Conservation (phyloP, 768 basidiomycete species). For the Phallus indusiatus region DNA sequence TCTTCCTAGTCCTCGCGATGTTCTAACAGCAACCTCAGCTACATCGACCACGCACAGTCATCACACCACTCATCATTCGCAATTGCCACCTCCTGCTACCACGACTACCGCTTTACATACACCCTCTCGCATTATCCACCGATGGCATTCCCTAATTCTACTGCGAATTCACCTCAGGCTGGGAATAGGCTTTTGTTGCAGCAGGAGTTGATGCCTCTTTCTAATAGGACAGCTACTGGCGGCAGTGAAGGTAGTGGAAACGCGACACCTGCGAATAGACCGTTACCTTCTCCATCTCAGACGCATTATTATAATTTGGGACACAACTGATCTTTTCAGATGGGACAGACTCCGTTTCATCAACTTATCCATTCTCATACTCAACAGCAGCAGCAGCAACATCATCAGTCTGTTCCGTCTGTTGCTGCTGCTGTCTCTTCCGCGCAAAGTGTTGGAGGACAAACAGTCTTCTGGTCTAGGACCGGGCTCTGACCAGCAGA, state of each 20-base stretch:
- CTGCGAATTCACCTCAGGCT: conserved; percentile 5
- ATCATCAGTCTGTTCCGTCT: not conserved
- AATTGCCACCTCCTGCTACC: not conserved
- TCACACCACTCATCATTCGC: not conserved
- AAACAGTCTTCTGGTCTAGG: not conserved
- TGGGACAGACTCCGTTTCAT: not conserved
- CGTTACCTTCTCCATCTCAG: conserved; percentile 1
- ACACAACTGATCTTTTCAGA: conserved; percentile 5
- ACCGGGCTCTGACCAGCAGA: not conserved
- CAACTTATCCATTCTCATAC: not conserved
- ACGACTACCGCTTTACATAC: conserved; percentile 1
- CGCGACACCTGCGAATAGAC: not conserved
- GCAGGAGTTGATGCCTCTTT: not conserved
- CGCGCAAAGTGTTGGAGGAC: not conserved
- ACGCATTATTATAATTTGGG: not conserved
- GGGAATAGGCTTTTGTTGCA: conserved; percentile 1
- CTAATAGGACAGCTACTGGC: not conserved
- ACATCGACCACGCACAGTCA: not conserved
- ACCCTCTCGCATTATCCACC: conserved; percentile 3
- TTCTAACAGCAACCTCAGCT: not conserved
- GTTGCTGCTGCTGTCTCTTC: not conserved
- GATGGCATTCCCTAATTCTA: conserved; percentile 1
- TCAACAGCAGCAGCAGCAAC: not conserved
- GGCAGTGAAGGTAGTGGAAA: not conserved
- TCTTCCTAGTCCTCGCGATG: not conserved